These are phyloP conservation scores for Candida andamanensis DNA, from an alignment of 805 yeast species.

Conservation along the genomic window DNA sequence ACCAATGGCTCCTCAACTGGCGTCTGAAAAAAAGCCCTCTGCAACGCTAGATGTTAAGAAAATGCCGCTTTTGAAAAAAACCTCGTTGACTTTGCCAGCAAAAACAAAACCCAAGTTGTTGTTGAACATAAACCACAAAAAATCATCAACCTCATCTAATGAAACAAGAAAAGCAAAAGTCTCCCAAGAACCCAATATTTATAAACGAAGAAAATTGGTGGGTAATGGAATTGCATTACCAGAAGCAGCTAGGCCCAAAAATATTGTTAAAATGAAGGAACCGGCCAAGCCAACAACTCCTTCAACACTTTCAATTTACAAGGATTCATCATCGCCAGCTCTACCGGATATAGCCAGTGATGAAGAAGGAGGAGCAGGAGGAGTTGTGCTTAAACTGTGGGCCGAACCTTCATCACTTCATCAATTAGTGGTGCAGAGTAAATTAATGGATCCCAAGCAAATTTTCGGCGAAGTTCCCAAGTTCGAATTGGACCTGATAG, in stretches of 20 bases:
- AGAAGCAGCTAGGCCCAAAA: conserved; percentile 33
- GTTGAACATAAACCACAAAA: conserved; percentile 20
- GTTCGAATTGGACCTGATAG: conserved; percentile 17
- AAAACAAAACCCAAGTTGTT: conserved; percentile 24
- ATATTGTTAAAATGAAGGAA: too few species aligned
- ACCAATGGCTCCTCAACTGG: conserved; percentile 4
- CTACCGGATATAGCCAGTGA: conserved; percentile 40
- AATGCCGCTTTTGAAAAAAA: conserved; percentile 21
- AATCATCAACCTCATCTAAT: conserved; percentile 2
- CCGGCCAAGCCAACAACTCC: not conserved
- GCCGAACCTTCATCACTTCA: conserved; percentile 35
- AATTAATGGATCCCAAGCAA: conserved; percentile 52
- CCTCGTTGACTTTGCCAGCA: conserved; percentile 14
- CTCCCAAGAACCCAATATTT: not conserved
- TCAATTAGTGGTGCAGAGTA: conserved; percentile 20
- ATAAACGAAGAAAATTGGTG: conserved; percentile 9
- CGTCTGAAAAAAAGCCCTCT: conserved; percentile 8
- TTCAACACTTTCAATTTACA: not conserved
- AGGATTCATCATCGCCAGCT: conserved; percentile 5
- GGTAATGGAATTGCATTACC: conserved; percentile 35
- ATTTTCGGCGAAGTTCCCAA: conserved; percentile 75
- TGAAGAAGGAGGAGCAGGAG: conserved; percentile 34
- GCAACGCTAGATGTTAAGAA: conserved; percentile 13
- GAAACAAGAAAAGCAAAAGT: not conserved
- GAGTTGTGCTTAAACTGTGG: conserved; percentile 28